phyloP scores from a whole-genome alignment of 2,329 filamentous ascomycete genomes.

The Macroventuria anomochaeta region DNA sequence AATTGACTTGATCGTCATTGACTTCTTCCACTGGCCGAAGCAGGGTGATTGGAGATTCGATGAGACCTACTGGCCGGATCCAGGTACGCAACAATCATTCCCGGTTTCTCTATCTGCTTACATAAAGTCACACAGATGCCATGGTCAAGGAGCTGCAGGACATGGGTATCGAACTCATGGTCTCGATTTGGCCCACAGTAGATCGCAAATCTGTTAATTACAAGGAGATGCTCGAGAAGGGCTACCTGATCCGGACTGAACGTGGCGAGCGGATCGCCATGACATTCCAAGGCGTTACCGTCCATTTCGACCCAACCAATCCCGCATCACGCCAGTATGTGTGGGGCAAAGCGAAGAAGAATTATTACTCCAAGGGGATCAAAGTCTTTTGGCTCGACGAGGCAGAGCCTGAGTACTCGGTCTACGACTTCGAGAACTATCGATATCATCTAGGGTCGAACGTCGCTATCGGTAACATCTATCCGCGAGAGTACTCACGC shows the following conservation, averaged over 20 bases:
- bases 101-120: not conserved
- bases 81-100: conserved; percentile 35
- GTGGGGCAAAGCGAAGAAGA: conserved; percentile 64
- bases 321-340: conserved; percentile 64
- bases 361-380: conserved; percentile 69
- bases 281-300: conserved; percentile 64
- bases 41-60: conserved; percentile 75
- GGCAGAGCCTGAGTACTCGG: conserved; percentile 69
- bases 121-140: conserved; percentile 50
- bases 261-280: conserved; percentile 65
- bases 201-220: conserved; percentile 66
- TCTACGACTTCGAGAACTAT: conserved; percentile 72
- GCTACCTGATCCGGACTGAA: conserved; percentile 66
- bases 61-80: conserved; percentile 68
- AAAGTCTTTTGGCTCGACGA: conserved; percentile 73
- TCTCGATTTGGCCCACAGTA: conserved; percentile 73
- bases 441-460: conserved; percentile 65
- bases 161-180: conserved; percentile 69
- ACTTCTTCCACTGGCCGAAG: conserved; percentile 71
- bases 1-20: conserved; percentile 69
- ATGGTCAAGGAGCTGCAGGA: conserved; percentile 68
- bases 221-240: conserved; percentile 66
- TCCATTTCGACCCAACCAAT: conserved; percentile 70
- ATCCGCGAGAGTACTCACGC: conserved; percentile 63
- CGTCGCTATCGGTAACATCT: conserved; percentile 65